Percentiles rank a stretch among this genome's conserved stretches.
These are phyloP conservation scores for Moricandia moricandioides DNA, from an alignment of 345 rosid genomes.

Conservation along the genomic window DNA sequence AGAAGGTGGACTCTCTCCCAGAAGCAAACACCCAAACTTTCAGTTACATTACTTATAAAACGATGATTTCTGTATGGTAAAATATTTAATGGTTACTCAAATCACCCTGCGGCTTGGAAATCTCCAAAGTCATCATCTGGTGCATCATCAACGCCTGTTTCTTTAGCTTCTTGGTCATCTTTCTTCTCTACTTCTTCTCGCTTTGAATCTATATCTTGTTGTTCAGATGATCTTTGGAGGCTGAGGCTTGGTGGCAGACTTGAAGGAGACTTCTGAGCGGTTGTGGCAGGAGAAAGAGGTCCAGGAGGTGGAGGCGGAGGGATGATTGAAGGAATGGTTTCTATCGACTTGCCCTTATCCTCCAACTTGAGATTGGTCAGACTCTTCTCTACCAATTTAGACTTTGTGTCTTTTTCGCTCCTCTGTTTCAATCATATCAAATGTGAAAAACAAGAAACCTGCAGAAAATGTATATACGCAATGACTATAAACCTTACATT, in stretches of 20 bases:
- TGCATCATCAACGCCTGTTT: constrained; percentile 43
- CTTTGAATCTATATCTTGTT: constrained; percentile 33
- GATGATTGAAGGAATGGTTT: constrained; percentile 54
- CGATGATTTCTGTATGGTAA: constrained; percentile 25
- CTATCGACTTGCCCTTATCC: constrained; percentile 55
- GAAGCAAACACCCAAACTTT: constrained; percentile 25
- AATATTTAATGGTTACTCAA: constrained; percentile 1
- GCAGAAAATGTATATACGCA: neutral
- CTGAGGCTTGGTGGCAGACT: constrained; percentile 36
- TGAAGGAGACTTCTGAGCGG: constrained; percentile 42
- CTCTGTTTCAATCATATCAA: constrained; percentile 40
- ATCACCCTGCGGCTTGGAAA: constrained; percentile 79
- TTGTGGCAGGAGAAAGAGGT: constrained; percentile 55
- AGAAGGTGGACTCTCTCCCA: constrained; percentile 4
- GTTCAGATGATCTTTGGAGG: constrained; percentile 35
- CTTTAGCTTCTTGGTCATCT: constrained; percentile 27
- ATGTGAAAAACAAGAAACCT: neutral
- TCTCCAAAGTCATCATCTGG: constrained; percentile 95
- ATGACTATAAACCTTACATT: constrained; percentile 46
- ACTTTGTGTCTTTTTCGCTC: constrained; percentile 43
- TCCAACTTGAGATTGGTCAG: constrained; percentile 54
- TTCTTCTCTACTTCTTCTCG: constrained; percentile 35
- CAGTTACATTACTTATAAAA: constrained; percentile 26
- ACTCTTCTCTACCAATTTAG: constrained; percentile 58
- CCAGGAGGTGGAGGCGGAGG: constrained; percentile 86